phyloP scores from a whole-genome alignment of 2,329 filamentous ascomycete species.

The Ceratocystiopsis minuta region DNA sequence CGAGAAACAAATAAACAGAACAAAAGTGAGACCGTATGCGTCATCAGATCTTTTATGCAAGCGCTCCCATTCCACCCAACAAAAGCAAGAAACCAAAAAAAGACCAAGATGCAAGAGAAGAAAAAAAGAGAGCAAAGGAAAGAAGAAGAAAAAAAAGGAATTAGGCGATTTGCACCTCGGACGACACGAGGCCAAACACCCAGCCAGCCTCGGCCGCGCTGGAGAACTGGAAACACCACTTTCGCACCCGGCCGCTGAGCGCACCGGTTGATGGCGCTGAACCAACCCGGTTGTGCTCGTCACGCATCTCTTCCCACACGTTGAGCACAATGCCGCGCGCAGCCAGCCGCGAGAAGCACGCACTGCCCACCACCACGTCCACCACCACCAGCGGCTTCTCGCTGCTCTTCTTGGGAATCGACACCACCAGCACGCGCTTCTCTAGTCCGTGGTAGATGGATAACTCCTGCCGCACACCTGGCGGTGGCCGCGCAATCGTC shows the following conservation, averaged over 20 bases:
- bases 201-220: slow-evolving; percentile 34
- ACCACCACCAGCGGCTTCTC: slow-evolving; percentile 46
- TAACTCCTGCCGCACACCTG: slow-evolving; percentile 38
- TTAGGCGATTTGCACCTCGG: slow-evolving; percentile 25
- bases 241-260: slow-evolving; percentile 36
- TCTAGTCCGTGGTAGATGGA: slow-evolving; percentile 49
- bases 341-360: slow-evolving; percentile 68
- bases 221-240: slow-evolving; percentile 45
- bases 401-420: slow-evolving; percentile 44
- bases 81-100: neutral
- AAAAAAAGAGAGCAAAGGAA: neutral
- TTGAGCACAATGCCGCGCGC: slow-evolving; percentile 75
- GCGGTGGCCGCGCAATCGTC: slow-evolving; percentile 62
- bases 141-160: neutral
- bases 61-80: too few species aligned
- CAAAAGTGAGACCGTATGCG: too few species aligned
- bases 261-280: slow-evolving; percentile 32
- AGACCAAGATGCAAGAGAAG: neutral
- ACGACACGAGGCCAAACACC: slow-evolving; percentile 37
- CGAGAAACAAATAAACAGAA: too few species aligned
- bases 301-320: slow-evolving; percentile 63
- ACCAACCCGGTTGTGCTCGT: slow-evolving; percentile 38
- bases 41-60: too few species aligned
- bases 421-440: slow-evolving; percentile 68
- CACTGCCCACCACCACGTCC: slow-evolving; percentile 70